These are phyloP conservation scores for Garcia nutans DNA, from an alignment of 345 rosid genomes.

Conservation along the genomic window DNA sequence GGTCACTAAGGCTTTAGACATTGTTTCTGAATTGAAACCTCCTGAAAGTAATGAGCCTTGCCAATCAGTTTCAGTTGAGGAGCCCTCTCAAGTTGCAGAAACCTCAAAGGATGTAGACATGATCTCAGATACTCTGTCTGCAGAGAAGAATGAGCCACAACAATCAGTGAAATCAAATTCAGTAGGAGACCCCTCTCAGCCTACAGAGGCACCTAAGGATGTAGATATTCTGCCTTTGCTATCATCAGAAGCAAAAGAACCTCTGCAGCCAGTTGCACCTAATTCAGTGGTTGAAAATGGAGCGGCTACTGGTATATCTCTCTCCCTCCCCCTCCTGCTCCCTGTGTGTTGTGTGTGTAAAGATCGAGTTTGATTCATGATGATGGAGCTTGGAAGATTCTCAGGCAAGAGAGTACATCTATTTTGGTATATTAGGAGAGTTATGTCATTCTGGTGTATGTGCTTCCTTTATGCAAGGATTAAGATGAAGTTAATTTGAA, in stretches of 20 bases:
- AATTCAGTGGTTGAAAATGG: conserved; percentile 28
- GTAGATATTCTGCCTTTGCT: conserved; percentile 40
- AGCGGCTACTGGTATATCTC: conserved; percentile 38
- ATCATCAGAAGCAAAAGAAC: conserved; percentile 26
- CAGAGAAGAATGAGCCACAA: conserved; percentile 41
- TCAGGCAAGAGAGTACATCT: neutral
- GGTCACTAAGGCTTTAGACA: conserved; percentile 12
- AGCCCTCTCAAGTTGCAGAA: conserved; percentile 39
- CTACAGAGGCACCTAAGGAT: conserved; percentile 37
- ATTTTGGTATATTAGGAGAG: neutral
- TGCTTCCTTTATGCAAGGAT: neutral
- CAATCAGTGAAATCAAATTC: conserved; percentile 33
- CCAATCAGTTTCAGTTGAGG: conserved; percentile 24
- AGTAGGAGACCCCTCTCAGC: conserved; percentile 28
- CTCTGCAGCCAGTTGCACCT: conserved; percentile 18
- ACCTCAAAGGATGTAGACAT: conserved; percentile 38
- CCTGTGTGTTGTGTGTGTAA: neutral
- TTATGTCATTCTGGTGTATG: neutral
- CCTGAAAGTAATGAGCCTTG: conserved; percentile 10
- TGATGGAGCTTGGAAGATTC: conserved; percentile 3
- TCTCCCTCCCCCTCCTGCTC: neutral
- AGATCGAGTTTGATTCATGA: neutral
- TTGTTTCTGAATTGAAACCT: conserved; percentile 7
- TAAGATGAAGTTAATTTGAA: neutral
- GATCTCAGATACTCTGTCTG: conserved; percentile 37